Conservation (phyloP, 768 basidiomycete species). For the Leccinum disarticulatum region DNA sequence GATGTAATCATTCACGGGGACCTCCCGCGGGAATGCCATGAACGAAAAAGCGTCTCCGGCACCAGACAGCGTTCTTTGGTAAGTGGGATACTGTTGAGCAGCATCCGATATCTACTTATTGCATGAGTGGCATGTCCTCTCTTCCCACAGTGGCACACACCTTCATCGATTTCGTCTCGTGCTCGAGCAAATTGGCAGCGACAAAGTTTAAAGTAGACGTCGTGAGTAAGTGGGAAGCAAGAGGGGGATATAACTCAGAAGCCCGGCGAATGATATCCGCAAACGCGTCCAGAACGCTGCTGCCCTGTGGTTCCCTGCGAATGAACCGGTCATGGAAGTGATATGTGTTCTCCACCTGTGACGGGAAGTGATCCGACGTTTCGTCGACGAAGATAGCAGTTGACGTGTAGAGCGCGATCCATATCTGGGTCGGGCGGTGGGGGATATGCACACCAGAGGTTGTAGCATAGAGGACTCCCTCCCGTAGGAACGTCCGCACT, state of each 20-base stretch:
- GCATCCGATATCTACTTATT: not conserved
- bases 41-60: conserved; percentile 7
- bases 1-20: not conserved
- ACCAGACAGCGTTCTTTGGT: not conserved
- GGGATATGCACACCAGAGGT: not conserved
- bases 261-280: not conserved
- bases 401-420: not conserved
- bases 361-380: not conserved
- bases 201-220: not conserved
- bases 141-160: not conserved
- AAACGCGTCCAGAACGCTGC: not conserved
- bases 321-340: not conserved
- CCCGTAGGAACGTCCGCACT: not conserved
- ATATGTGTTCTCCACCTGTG: not conserved
- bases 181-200: not conserved
- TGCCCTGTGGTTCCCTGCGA: not conserved
- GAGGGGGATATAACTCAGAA: not conserved
- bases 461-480: not conserved
- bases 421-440: not conserved
- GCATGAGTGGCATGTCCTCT: not conserved
- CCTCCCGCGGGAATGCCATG: not conserved
- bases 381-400: not conserved
- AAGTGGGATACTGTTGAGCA: not conserved
- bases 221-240: not conserved
- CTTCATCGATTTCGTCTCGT: not conserved